Evolutionary conservation across 2,329 filamentous ascomycete species (phyloP).

Genomic region (Botrytis cinerea): DNA sequence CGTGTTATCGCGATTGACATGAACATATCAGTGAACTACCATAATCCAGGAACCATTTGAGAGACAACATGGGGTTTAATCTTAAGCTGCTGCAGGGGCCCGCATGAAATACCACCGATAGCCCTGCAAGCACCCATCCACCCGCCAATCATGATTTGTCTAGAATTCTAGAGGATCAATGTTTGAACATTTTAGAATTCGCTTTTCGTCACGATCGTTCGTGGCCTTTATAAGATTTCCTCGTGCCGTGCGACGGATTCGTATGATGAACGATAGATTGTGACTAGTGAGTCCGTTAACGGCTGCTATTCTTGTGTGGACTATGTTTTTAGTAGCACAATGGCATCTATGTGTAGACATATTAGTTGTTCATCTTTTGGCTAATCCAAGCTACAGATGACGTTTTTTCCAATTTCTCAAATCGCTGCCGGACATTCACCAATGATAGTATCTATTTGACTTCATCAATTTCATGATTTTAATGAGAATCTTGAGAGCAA

Average conservation of each 20-base stretch:
- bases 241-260: conserved; percentile 1
- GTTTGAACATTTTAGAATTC: not conserved
- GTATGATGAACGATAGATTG: too few species aligned
- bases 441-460: not conserved
- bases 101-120: not conserved
- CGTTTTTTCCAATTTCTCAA: not conserved
- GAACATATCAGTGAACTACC: not conserved
- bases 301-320: not conserved
- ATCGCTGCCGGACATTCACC: not conserved
- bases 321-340: not conserved
- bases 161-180: conserved; percentile 3
- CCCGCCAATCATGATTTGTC: not conserved
- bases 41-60: conserved; percentile 2
- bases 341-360: not conserved
- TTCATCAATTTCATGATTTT: not conserved
- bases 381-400: not conserved
- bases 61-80: conserved; percentile 9
- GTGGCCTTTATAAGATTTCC: not conserved
- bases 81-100: not conserved
- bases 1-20: conserved; percentile 9
- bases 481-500: not conserved
- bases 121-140: not conserved
- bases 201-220: not conserved
- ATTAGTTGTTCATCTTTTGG: not conserved
- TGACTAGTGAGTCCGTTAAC: not conserved